phyloP scores from a whole-genome alignment of 352 stramenopile genomes.

The Albugo laibachii region DNA sequence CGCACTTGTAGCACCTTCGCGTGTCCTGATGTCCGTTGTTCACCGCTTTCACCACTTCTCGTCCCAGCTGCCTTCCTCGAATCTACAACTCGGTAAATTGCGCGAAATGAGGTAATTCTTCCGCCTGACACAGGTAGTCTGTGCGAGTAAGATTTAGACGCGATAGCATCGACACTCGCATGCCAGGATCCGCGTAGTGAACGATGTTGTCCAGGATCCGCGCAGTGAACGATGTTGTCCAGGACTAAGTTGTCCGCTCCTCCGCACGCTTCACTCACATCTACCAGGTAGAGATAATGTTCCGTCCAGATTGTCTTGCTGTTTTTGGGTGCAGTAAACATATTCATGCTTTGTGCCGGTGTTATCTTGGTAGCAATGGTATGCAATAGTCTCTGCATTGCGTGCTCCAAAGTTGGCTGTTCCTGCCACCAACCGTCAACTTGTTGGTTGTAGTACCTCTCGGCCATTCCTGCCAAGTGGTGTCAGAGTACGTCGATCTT shows the following conservation, averaged over 20 bases:
- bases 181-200: neutral
- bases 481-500: constrained; percentile 3
- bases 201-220: neutral
- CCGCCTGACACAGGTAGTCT: neutral
- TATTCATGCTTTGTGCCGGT: constrained; percentile 5
- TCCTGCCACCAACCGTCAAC: constrained; percentile 6
- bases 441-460: constrained; percentile 9
- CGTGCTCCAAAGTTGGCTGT: constrained; percentile 1
- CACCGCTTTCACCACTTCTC: neutral
- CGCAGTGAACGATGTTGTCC: neutral
- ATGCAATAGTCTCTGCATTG: constrained; percentile 5
- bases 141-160: neutral
- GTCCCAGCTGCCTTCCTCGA: neutral
- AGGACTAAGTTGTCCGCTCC: neutral
- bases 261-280: constrained; percentile 1
- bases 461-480: constrained; percentile 1
- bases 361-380: constrained; percentile 8
- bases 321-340: constrained; percentile 4
- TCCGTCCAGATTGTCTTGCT: constrained; percentile 4
- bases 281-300: constrained; percentile 10
- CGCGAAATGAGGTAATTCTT: neutral
- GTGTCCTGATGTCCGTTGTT: neutral
- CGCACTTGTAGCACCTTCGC: neutral
- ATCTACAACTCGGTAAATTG: neutral
- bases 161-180: neutral